phyloP scores from a whole-genome alignment of 768 basidiomycete species.

The Tulasnella calospora region DNA sequence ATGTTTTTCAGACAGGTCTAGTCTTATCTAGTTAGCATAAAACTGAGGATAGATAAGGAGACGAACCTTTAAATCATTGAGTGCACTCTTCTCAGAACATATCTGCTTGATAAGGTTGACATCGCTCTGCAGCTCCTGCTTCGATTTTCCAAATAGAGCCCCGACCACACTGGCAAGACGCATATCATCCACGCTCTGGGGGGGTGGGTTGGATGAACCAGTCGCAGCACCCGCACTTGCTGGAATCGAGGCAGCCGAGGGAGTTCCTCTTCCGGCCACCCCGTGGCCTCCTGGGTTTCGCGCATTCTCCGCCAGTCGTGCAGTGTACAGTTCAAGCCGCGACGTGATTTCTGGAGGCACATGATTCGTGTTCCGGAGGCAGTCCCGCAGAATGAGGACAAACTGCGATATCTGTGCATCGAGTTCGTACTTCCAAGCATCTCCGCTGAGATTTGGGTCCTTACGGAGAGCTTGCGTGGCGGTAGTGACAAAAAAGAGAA shows the following conservation, averaged over 20 bases:
- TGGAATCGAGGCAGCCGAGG: neutral
- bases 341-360: slow-evolving; percentile 77
- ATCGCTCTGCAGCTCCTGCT: slow-evolving; percentile 64
- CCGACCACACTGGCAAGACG: slow-evolving; percentile 64
- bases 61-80: slow-evolving; percentile 72
- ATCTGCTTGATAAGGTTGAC: slow-evolving; percentile 58
- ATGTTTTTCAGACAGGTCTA: slow-evolving; percentile 90
- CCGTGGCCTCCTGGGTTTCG: slow-evolving; percentile 33
- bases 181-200: slow-evolving; percentile 65
- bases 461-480: slow-evolving; percentile 85
- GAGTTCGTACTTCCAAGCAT: slow-evolving; percentile 88
- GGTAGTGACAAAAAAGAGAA: slow-evolving; percentile 90
- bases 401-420: slow-evolving; percentile 90
- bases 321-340: slow-evolving; percentile 76
- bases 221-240: neutral
- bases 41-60: neutral
- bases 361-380: slow-evolving; percentile 63
- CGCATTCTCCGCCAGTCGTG: slow-evolving; percentile 64
- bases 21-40: neutral
- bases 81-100: slow-evolving; percentile 78
- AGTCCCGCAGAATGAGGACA: slow-evolving; percentile 78
- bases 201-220: slow-evolving; percentile 11
- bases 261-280: no score
- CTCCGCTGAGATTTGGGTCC: slow-evolving; percentile 68
- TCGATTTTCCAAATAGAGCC: slow-evolving; percentile 67